Base-by-base conservation (phyloP, 805 yeast species). In the Ogataea paraovalis region DNA sequence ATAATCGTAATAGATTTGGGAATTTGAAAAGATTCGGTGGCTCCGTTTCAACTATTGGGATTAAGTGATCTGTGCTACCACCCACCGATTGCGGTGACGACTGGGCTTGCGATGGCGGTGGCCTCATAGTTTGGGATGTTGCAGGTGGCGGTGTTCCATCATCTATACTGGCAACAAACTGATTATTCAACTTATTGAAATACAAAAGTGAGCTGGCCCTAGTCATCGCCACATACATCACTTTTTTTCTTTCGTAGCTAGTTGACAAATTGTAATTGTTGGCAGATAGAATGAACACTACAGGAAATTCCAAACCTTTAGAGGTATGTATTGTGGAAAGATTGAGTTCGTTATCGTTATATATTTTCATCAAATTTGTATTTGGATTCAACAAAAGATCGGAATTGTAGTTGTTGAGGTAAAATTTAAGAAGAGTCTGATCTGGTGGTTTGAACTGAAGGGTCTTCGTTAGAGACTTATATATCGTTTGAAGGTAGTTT, bases 311-410 rank as follows among this genome's bases (percentile, higher is more conserved):
- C 4, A 84, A 61, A 0, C 94, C 92, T 55, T 86, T 86, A 1
- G 91, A 80, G 0, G 87, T 72, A 61, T 86, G 92, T 2, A 86
- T 76, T 0, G 92, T 86, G 0, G 89, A 80, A 1, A 85, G 54
- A 43, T 79, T 80, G 6, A 85, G 66, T 16, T 71, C 60, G 36
- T 62, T 50, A 49, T 66, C 50, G 44, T 59, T 39, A 52, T 61
- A 40, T 41, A 55, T 19, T 46, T 55, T 30, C 55, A 73, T 51
- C 44, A 61, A 43, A 27, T 51, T 51, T 12, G 53, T 28, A 30
- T 49, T 51, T 14, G 59, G 55, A 21, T 52, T 44, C 34, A 51
- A 21, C 3, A 54, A 45, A 5, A 55, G n/a, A 32, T 56, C 74
- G 23, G 68, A 72, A 44, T 66, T 67, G 58, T 73, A 74, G 41